Percentiles rank a stretch among this genome's conserved stretches.
Conservation (phyloP, 371 early-diverging fungal genomes). For the Mucor circinelloides region DNA sequence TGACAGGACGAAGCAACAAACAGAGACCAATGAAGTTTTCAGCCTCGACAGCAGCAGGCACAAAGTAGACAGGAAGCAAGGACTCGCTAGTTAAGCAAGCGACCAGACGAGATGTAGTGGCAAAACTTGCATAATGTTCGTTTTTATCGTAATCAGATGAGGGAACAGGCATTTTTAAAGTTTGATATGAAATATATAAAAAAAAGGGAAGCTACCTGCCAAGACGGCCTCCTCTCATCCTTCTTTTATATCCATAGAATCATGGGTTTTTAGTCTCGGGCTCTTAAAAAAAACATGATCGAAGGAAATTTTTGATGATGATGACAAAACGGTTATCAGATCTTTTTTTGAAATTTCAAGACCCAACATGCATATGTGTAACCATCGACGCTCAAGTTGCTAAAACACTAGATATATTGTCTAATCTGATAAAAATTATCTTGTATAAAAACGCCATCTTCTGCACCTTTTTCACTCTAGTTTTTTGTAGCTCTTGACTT, state of each 20-base stretch:
- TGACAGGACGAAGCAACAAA: constrained; percentile 22
- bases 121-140: constrained; percentile 48
- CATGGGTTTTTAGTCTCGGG: not conserved
- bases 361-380: constrained; percentile 1
- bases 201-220: not conserved
- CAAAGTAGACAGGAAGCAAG: constrained; percentile 49
- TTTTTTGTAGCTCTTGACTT: not conserved
- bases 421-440: not conserved
- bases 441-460: not conserved
- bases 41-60: constrained; percentile 14
- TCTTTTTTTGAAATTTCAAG: not conserved
- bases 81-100: constrained; percentile 64
- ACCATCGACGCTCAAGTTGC: not conserved
- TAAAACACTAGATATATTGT: not conserved
- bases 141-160: constrained; percentile 29
- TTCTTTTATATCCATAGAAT: not conserved
- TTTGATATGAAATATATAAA: not conserved
- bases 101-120: constrained; percentile 64
- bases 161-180: constrained; percentile 24
- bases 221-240: not conserved
- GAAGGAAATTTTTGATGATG: not conserved
- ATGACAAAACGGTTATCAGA: constrained; percentile 10
- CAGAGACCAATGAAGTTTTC: constrained; percentile 24
- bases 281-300: not conserved
- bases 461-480: not conserved